These are phyloP conservation scores for Nemania abortiva DNA, from an alignment of 2,329 filamentous ascomycete species.

Conservation along the genomic window DNA sequence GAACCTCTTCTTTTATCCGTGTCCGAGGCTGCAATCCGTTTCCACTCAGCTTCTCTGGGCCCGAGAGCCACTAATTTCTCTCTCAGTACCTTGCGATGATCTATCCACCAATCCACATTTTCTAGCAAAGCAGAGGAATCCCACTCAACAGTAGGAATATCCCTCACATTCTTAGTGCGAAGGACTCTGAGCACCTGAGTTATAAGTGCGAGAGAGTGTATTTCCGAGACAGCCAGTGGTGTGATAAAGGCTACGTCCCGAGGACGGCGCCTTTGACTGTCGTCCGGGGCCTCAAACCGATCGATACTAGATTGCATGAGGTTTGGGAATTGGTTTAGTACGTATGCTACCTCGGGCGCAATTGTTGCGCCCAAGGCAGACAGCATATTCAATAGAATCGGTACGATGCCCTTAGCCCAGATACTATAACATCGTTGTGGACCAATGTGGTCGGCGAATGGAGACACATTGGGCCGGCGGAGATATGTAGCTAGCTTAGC, in stretches of 20 bases:
- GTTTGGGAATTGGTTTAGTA: constrained; percentile 88
- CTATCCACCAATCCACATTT: constrained; percentile 85
- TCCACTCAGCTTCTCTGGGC: constrained; percentile 77
- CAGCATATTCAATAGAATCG: constrained; percentile 88
- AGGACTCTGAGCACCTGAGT: constrained; percentile 77
- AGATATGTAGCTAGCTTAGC: constrained; percentile 84
- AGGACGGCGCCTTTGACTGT: constrained; percentile 66
- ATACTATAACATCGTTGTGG: constrained; percentile 84
- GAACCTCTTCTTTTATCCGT: constrained; percentile 56
- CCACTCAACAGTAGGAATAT: constrained; percentile 81
- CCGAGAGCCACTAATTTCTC: constrained; percentile 80
- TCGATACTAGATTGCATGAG: constrained; percentile 79
- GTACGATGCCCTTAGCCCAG: constrained; percentile 89
- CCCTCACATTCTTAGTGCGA: constrained; percentile 73
- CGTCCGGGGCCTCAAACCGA: constrained; percentile 73
- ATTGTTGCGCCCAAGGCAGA: constrained; percentile 83
- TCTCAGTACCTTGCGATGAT: constrained; percentile 74
- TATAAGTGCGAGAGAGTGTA: constrained; percentile 82
- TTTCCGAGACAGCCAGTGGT: constrained; percentile 78
- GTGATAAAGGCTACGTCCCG: constrained; percentile 70
- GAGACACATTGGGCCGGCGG: constrained; percentile 76
- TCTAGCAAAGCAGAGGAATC: constrained; percentile 79
- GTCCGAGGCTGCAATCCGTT: constrained; percentile 52
- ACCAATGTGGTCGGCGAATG: constrained; percentile 78
- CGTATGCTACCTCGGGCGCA: constrained; percentile 85